A percentile compares a stretch with the other conserved stretches of the same genome.
Evolutionary conservation across 257 asterid species (phyloP).

Genomic region (Asclepias syriaca): DNA sequence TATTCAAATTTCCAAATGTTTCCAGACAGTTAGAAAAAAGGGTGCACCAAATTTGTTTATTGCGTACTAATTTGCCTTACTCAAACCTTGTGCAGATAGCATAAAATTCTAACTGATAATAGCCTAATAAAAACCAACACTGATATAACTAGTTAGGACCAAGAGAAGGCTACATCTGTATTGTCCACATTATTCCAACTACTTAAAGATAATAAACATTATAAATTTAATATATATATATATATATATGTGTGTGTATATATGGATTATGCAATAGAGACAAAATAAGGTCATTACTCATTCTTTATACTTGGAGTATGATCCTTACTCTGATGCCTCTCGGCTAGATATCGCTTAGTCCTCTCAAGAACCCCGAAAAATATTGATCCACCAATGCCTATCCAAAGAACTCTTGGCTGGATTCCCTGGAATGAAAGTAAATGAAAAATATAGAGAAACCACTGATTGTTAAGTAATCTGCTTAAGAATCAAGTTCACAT

Average conservation of each 20-base stretch:
- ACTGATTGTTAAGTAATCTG: neutral
- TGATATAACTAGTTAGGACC: neutral
- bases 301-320: constrained; percentile 22
- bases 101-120: no score
- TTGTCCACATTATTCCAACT: no score
- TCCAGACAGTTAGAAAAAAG: no score
- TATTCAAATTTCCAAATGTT: no score
- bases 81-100: no score
- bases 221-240: no score
- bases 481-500: neutral
- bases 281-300: constrained; percentile 17
- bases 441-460: neutral
- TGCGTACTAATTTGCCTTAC: no score
- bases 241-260: neutral
- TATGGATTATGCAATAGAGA: neutral
- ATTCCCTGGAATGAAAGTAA: constrained; percentile 49
- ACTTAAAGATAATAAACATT: no score
- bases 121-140: no score
- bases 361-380: constrained; percentile 93
- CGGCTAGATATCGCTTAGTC: constrained; percentile 59
- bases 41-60: no score
- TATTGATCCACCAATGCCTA: constrained; percentile 96
- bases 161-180: neutral
- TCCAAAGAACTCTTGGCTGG: constrained; percentile 97
- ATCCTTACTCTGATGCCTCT: constrained; percentile 45